Percentiles rank a stretch among this genome's conserved stretches.
Conservation (phyloP, 2,329 filamentous ascomycete genomes). For the Apiospora aurea region DNA sequence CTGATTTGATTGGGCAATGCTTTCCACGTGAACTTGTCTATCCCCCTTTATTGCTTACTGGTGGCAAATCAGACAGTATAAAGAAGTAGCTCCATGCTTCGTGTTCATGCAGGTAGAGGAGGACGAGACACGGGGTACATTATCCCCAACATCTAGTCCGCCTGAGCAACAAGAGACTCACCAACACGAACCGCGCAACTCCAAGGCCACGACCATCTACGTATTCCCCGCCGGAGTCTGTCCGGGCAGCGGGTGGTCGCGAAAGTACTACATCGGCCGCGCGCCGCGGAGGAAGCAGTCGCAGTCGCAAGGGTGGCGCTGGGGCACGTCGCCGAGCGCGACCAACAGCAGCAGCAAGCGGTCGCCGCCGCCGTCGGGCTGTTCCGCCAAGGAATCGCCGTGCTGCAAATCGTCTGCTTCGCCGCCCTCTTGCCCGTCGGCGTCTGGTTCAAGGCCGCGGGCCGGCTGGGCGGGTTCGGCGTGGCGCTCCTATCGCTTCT, state of each 20-base stretch:
- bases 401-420: conserved; percentile 18
- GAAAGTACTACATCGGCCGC: background rate
- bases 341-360: too few species aligned
- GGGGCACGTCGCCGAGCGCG: background rate
- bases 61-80: background rate
- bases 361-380: too few species aligned
- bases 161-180: background rate
- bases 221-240: background rate
- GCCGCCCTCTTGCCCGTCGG: background rate
- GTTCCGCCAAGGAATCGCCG: conserved; percentile 16
- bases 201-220: background rate
- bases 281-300: background rate
- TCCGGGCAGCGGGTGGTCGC: background rate
- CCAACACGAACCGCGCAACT: too few species aligned
- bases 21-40: background rate
- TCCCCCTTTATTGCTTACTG: background rate
- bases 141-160: background rate
- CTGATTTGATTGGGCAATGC: background rate
- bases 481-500: conserved; percentile 12
- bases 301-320: background rate
- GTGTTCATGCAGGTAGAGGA: background rate
- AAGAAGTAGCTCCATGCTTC: background rate
- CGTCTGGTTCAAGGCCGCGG: conserved; percentile 13
- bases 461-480: conserved; percentile 15
- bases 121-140: background rate